Conservation (phyloP, 768 basidiomycete species). For the Boletus bicolor region DNA sequence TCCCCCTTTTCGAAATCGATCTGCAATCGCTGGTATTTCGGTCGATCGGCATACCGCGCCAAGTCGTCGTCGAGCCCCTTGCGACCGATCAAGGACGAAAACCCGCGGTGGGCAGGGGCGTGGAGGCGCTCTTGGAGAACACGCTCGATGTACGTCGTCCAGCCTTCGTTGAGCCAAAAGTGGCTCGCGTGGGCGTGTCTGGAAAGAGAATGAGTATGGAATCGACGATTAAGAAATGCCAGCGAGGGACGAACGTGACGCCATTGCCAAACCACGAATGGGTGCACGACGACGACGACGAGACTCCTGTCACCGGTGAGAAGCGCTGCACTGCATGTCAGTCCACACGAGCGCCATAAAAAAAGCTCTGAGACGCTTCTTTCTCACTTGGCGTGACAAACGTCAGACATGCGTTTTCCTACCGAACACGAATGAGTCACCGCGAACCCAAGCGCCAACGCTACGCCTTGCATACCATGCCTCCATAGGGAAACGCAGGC, state of each 20-base stretch:
- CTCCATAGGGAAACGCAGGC: constrained; percentile 89
- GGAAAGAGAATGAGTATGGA: neutral
- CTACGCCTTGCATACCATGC: constrained; percentile 51
- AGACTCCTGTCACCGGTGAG: constrained; percentile 82
- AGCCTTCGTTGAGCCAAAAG: constrained; percentile 91
- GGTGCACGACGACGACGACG: constrained; percentile 88
- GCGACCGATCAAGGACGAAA: constrained; percentile 74
- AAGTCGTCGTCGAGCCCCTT: constrained; percentile 71
- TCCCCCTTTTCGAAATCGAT: constrained; percentile 71
- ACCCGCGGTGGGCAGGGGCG: constrained; percentile 73
- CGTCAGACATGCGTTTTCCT: constrained; percentile 87
- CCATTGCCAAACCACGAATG: constrained; percentile 92
- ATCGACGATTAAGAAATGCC: neutral
- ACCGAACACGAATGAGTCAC: neutral
- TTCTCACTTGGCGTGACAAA: constrained; percentile 81
- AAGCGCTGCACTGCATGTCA: constrained; percentile 46
- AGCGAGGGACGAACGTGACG: constrained; percentile 51
- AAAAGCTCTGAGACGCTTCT: neutral
- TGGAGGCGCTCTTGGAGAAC: constrained; percentile 68
- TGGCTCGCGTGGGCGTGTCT: constrained; percentile 70
- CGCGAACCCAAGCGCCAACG: neutral
- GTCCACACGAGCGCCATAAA: neutral
- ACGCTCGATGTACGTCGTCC: constrained; percentile 92
- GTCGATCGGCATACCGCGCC: constrained; percentile 50
- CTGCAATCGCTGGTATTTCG: constrained; percentile 74